A percentile compares a stretch with the other conserved stretches of the same genome.
Conservation (phyloP, 2,329 filamentous ascomycete genomes). For the Aspergillus tubingensis region DNA sequence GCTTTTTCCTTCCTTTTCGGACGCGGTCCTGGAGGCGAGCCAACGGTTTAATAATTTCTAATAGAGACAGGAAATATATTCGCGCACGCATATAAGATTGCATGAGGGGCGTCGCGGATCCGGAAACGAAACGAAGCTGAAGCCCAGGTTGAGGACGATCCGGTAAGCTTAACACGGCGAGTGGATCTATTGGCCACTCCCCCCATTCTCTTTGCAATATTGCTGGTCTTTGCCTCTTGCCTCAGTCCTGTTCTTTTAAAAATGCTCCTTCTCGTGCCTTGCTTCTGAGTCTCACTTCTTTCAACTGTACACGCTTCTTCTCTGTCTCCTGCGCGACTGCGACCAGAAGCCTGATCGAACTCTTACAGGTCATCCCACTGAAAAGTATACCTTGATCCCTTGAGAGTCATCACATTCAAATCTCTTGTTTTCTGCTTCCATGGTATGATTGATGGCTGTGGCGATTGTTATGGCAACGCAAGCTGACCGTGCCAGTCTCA, state of each 20-base stretch:
- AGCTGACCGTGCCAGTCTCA: slow-evolving; percentile 21
- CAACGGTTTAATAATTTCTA: not conserved
- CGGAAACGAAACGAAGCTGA: slow-evolving; percentile 9
- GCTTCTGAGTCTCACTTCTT: slow-evolving; percentile 15
- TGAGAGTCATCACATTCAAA: not conserved
- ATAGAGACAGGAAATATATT: not conserved
- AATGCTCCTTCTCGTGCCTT: slow-evolving; percentile 16
- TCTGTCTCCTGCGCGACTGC: slow-evolving; percentile 2
- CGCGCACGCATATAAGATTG: slow-evolving; percentile 14
- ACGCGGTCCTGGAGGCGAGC: not conserved
- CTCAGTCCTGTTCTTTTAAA: slow-evolving; percentile 8
- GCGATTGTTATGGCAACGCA: not conserved
- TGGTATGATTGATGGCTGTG: slow-evolving; percentile 18
- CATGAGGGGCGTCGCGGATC: slow-evolving; percentile 8
- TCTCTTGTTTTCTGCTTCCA: slow-evolving; percentile 14
- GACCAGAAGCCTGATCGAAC: slow-evolving; percentile 5
- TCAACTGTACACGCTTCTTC: slow-evolving; percentile 14
- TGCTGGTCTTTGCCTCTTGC: not conserved
- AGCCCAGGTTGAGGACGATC: slow-evolving; percentile 9
- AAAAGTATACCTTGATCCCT: slow-evolving; percentile 15
- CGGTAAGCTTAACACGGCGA: slow-evolving; percentile 14
- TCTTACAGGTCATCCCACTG: slow-evolving; percentile 15
- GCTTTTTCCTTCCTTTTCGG: slow-evolving; percentile 10
- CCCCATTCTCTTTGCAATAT: not conserved
- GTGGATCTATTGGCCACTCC: slow-evolving; percentile 17